Percentiles rank a stretch among this genome's conserved stretches.
These are phyloP conservation scores for Microcera coccophila DNA, from an alignment of 2,329 filamentous ascomycete species.

Conservation along the genomic window DNA sequence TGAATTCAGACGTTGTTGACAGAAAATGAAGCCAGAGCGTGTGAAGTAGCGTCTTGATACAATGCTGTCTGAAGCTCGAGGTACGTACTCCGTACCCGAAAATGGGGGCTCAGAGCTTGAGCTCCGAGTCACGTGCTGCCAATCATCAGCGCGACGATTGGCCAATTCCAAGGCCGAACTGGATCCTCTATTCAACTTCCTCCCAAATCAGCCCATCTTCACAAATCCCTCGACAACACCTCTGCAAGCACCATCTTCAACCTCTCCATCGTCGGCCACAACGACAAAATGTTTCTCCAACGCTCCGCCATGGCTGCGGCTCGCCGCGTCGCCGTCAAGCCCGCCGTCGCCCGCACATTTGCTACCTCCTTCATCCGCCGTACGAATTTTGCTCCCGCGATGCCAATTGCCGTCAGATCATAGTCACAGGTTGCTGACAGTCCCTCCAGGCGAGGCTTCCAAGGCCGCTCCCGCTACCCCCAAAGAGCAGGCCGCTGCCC, in stretches of 20 bases:
- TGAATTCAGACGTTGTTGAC: too few relatives aligned
- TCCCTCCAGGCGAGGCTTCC: slow-evolving; percentile 36
- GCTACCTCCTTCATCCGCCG: slow-evolving; percentile 58
- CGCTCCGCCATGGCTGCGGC: slow-evolving; percentile 58
- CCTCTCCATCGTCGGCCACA: slow-evolving; percentile 23
- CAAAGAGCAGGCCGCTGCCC: slow-evolving; percentile 36
- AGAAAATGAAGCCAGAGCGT: too few relatives aligned
- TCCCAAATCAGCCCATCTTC: slow-evolving; percentile 44
- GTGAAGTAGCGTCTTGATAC: too few relatives aligned
- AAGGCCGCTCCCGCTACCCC: slow-evolving; percentile 33
- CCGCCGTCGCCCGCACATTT: slow-evolving; percentile 56
- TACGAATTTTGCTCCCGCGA: slow-evolving; percentile 39
- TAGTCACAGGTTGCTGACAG: slow-evolving; percentile 19
- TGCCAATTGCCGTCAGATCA: slow-evolving; percentile 29
- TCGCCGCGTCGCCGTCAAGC: slow-evolving; percentile 54
- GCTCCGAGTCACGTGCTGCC: slow-evolving; percentile 31
- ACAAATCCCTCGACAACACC: slow-evolving; percentile 45
- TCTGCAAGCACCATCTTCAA: slow-evolving; percentile 22
- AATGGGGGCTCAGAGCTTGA: too few relatives aligned
- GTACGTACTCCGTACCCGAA: too few relatives aligned
- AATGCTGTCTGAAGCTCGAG: too few relatives aligned
- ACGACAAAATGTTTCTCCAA: slow-evolving; percentile 57
- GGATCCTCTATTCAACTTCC: slow-evolving; percentile 32
- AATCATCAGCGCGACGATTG: slow-evolving; percentile 28
- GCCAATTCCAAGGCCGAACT: slow-evolving; percentile 32